phyloP scores from a whole-genome alignment of 2,329 filamentous ascomycete species.

The Pyrenophora tritici-repentis region DNA sequence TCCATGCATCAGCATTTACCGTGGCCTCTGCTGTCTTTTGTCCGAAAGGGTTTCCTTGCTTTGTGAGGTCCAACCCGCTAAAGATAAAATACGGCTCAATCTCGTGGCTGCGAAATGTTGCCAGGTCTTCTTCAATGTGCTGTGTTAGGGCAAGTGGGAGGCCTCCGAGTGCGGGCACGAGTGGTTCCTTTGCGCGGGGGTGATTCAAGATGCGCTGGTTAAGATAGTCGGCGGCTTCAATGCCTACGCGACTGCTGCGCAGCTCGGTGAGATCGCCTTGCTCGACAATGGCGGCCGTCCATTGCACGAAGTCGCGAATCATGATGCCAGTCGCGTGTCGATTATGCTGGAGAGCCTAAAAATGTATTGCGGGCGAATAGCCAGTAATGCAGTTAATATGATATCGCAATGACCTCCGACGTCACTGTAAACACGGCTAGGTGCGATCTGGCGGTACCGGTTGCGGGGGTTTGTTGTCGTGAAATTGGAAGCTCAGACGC shows the following conservation, averaged over 20 bases:
- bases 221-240: constrained; percentile 91
- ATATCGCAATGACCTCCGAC: not conserved
- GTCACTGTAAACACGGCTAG: constrained; percentile 1
- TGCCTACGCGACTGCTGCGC: constrained; percentile 74
- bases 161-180: constrained; percentile 87
- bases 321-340: constrained; percentile 38
- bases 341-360: not conserved
- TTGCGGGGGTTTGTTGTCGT: constrained; percentile 12
- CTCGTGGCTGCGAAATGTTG: constrained; percentile 69
- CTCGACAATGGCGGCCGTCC: constrained; percentile 59
- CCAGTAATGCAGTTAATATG: not conserved
- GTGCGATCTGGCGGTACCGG: constrained; percentile 1
- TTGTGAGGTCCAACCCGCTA: constrained; percentile 79
- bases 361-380: not conserved
- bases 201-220: constrained; percentile 67
- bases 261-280: constrained; percentile 71
- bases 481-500: constrained; percentile 20
- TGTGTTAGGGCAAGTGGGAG: constrained; percentile 77
- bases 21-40: constrained; percentile 67
- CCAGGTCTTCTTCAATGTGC: constrained; percentile 77
- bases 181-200: constrained; percentile 72
- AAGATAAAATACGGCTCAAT: constrained; percentile 90
- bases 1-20: constrained; percentile 81
- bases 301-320: constrained; percentile 60
- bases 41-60: constrained; percentile 64